Evolutionary conservation across 2,329 filamentous ascomycete genomes (phyloP), one percentile per base, ranked within the genome.

Genomic region (Hypoxylon sp.): DNA sequence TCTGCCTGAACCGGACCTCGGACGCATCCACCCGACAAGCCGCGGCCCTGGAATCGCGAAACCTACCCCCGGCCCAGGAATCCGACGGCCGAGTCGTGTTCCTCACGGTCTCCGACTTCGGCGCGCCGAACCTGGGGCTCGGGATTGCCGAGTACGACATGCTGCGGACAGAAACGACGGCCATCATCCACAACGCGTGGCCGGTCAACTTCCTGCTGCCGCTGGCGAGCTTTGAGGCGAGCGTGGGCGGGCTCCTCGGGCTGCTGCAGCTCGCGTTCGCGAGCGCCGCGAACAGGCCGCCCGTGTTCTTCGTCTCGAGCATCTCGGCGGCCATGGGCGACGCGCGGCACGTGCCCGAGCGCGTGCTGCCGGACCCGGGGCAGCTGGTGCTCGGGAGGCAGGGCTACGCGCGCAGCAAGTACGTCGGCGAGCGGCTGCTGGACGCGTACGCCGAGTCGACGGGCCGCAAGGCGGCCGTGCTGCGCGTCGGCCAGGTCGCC

Each of bases 401-500:
- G 42, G 67, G 67, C 2, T 69, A 69, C 35, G 63, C 56, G 11
- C 54, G 54, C 5, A 63, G 63, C 7, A 69, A 69, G 51, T 63
- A 64, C 23, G 46, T 67, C n/a, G 62, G 63, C 35, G 65, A 68
- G 53, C 57, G 60, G 5, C 45, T 69, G 4, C 19, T 65, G 2
- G 61, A 67, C 20, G 51, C 35, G 5, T 66, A 63, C 26, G 59
- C 46, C 6, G 32, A 31, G 1, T 45, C 40, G 25, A 49, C 41
- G 17, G 50, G 44, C 1, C 47, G 53, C 9, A 26, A 30, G 7
- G 60, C 55, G 4, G 56, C 61, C 2, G 51, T 67, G 6, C 50
- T 66, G n/a, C 63, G 67, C n/a, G 61, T 69, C 1, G 67, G 67
- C 1, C 67, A 69, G 41, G 52, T 69, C 1, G 57, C 59, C 1